Evolutionary conservation across 768 basidiomycete species (phyloP).

Genomic region (Termitomyces sp.): DNA sequence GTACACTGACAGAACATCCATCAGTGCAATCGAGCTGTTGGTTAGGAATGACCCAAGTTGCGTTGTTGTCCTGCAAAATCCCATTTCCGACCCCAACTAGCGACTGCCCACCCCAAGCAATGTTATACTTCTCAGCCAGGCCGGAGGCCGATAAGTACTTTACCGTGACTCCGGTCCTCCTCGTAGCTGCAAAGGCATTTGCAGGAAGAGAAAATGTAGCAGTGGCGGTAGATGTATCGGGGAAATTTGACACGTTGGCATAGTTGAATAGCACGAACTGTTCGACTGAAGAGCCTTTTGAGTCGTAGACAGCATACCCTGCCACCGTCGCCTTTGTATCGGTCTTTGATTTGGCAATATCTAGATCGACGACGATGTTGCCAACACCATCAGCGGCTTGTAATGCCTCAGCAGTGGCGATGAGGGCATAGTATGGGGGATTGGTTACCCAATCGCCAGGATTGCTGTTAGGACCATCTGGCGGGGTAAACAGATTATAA

Average conservation of each 20-base stretch:
- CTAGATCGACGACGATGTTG: conserved; percentile 38
- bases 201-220: conserved; percentile 32
- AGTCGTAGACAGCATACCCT: conserved; percentile 59
- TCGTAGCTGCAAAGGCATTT: conserved; percentile 19
- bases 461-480: conserved; percentile 26
- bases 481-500: conserved; percentile 47
- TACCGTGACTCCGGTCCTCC: conserved; percentile 27
- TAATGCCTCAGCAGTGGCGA: conserved; percentile 41
- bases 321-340: conserved; percentile 35
- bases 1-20: conserved; percentile 43
- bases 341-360: conserved; percentile 31
- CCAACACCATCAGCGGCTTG: conserved; percentile 32
- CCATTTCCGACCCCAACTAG: conserved; percentile 38
- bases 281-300: conserved; percentile 33
- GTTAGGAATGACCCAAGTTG: conserved; percentile 32
- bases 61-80: conserved; percentile 22
- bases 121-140: conserved; percentile 44
- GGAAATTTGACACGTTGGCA: conserved; percentile 33
- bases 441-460: conserved; percentile 41
- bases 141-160: conserved; percentile 45
- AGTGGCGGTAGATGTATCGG: conserved; percentile 34
- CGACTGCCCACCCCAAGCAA: conserved; percentile 59
- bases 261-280: conserved; percentile 48
- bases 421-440: conserved; percentile 45
- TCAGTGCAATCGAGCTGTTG: conserved; percentile 32